These are phyloP conservation scores for Agastache rugosa DNA, from an alignment of 257 asterid genomes.

Conservation along the genomic window DNA sequence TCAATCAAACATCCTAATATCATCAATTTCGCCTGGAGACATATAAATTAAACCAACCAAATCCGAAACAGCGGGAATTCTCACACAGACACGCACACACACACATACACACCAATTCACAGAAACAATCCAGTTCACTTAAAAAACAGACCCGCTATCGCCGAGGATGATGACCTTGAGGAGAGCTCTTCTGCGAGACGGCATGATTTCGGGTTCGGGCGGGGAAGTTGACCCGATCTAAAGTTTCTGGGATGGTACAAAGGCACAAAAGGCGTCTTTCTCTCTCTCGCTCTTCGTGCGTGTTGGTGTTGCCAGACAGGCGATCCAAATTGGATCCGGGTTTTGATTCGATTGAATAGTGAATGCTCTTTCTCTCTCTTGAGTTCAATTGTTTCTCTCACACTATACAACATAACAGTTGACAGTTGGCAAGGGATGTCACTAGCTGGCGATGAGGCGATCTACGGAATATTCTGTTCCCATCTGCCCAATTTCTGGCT, in stretches of 20 bases:
- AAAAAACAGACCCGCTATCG: conserved; percentile 57
- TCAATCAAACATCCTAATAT: not conserved
- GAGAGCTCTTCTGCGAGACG: conserved; percentile 65
- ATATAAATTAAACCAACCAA: conserved; percentile 21
- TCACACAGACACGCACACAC: not conserved
- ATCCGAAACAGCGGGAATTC: conserved; percentile 21
- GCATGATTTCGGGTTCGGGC: conserved; percentile 45
- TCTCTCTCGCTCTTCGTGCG: not conserved
- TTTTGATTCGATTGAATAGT: conserved; percentile 28
- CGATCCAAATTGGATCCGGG: conserved; percentile 32
- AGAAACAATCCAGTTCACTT: conserved; percentile 4
- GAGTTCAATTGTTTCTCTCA: conserved; percentile 13
- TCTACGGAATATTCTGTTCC: conserved; percentile 27
- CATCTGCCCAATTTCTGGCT: conserved; percentile 13
- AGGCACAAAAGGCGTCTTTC: conserved; percentile 10
- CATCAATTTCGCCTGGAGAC: not conserved
- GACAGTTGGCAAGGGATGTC: conserved; percentile 37
- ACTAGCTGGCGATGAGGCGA: conserved; percentile 41
- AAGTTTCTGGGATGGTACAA: not conserved
- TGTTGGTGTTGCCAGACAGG: not conserved
- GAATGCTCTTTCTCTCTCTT: conserved; percentile 4
- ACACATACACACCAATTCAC: not conserved
- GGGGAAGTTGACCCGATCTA: conserved; percentile 38
- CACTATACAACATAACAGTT: conserved; percentile 34
- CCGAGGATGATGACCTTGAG: conserved; percentile 77